Evolutionary conservation across 306 rosid species (phyloP), one percentile per base, ranked within the genome.

Genomic region (Vicia villosa): DNA sequence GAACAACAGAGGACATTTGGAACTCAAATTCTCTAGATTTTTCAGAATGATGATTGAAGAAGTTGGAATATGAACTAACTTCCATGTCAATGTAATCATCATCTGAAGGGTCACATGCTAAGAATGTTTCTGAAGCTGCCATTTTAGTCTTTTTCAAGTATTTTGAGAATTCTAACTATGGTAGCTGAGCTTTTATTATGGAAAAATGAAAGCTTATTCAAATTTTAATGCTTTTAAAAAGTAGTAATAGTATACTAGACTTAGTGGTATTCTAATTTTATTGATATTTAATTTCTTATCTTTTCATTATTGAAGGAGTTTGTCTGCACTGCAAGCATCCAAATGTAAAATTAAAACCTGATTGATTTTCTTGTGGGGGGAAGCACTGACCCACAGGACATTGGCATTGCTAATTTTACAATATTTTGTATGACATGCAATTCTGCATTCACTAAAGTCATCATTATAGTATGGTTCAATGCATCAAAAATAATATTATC

Each of bases 11-110:
- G 11, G 95, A 87, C 99, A 89, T 95, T 82, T 95, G 97, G 74
- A 95, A 95, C 89, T 95, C 99, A 64, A 95, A 95, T 79, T 95
- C 99, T 86, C 91, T 80, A 3, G 90, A 75, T 59, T 45, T 76
- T 51, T 37, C 51, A 42, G 91, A 82, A 72, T 82, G 74, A 78
- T 74, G 74, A 75, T 74, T 76, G 74, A 78, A 74, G 46, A 86
- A 83, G 76, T 73, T 73, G 2, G 94, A 66, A 83, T 52, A 91
- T 13, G 97, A 91, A 57, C 85, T 73, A 1, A 95, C 79, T 83
- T 89, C 99, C 89, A 94, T 91, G 86, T 94, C 95, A 49, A 94
- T 94, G 83, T 81, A 94, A 73, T 94, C 99, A 47, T 94, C 99
- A 74, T 89, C 98, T 51, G 71, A 80, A 74, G 72, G 75, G 43